Evolutionary conservation across 1,284 basidiomycete species (phyloP).

Genomic region (Fomitiporia mediterranea): DNA sequence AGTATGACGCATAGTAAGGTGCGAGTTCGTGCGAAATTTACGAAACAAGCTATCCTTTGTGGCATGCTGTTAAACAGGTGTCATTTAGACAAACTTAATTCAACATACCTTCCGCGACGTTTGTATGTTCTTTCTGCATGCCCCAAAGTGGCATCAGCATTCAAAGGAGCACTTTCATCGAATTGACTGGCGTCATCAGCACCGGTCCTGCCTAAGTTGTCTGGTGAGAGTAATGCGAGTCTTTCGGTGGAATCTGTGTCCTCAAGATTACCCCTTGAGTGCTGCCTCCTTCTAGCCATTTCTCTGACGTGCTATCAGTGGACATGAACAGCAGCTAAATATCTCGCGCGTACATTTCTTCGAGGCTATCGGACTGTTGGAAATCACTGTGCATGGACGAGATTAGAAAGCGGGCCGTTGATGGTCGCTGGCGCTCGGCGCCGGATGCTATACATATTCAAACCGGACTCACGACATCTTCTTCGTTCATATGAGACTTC

Average conservation of each 20-base stretch:
- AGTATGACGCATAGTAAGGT: neutral
- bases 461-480: too few relatives aligned
- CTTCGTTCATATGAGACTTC: too few relatives aligned
- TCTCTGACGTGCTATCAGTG: neutral
- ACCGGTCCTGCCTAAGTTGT: conserved; percentile 5
- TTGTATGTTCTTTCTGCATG: neutral
- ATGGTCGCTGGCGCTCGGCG: neutral
- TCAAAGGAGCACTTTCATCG: conserved; percentile 7
- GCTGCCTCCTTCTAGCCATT: conserved; percentile 2
- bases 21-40: neutral
- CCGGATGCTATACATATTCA: neutral
- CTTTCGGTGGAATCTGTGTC: neutral
- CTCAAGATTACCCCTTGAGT: neutral
- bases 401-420: conserved; percentile 1
- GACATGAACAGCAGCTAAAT: neutral
- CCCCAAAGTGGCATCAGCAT: neutral
- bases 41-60: neutral
- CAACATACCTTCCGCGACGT: neutral
- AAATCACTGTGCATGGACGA: neutral
- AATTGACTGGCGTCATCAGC: conserved; percentile 13
- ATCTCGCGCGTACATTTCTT: neutral
- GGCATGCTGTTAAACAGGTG: neutral
- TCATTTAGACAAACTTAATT: neutral
- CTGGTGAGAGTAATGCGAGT: conserved; percentile 4
- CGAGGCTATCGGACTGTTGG: neutral